phyloP scores from a whole-genome alignment of 257 asterid species.

The Lantana camara region DNA sequence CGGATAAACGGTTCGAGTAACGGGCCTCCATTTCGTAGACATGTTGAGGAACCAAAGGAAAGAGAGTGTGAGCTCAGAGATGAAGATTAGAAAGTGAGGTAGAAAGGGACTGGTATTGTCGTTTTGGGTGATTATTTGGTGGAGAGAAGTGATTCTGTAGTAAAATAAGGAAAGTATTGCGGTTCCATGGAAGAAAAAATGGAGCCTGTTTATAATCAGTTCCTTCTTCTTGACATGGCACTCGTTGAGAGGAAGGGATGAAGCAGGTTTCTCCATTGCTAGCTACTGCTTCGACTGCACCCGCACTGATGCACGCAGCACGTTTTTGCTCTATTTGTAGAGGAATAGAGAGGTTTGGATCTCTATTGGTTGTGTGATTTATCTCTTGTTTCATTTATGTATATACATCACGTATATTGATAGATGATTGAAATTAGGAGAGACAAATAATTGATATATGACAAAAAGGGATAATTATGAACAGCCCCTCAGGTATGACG shows the following conservation, averaged over 20 bases:
- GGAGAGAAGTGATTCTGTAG: conserved; percentile 36
- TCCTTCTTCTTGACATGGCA: conserved; percentile 13
- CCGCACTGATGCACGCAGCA: background rate
- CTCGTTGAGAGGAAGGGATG: conserved; percentile 27
- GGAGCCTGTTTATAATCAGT: conserved; percentile 31
- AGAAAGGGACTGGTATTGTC: background rate
- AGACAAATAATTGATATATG: too few species aligned
- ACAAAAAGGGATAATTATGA: too few species aligned
- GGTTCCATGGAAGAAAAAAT: conserved; percentile 33
- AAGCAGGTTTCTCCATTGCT: conserved; percentile 24
- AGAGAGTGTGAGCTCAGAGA: conserved; percentile 38
- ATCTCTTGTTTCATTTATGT: too few species aligned
- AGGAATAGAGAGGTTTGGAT: too few species aligned
- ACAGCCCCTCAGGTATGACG: too few species aligned
- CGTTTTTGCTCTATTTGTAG: background rate
- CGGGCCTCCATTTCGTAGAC: conserved; percentile 52
- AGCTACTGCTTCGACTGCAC: too few species aligned
- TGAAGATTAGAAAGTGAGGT: conserved; percentile 31
- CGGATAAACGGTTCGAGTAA: conserved; percentile 41
- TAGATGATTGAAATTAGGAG: too few species aligned
- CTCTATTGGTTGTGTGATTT: too few species aligned
- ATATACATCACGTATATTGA: too few species aligned
- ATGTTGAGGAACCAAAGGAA: conserved; percentile 59
- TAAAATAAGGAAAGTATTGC: conserved; percentile 27
- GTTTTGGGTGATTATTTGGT: background rate